Base-by-base conservation (phyloP, 208 protist species). In the Trypanosoma melophagium region DNA sequence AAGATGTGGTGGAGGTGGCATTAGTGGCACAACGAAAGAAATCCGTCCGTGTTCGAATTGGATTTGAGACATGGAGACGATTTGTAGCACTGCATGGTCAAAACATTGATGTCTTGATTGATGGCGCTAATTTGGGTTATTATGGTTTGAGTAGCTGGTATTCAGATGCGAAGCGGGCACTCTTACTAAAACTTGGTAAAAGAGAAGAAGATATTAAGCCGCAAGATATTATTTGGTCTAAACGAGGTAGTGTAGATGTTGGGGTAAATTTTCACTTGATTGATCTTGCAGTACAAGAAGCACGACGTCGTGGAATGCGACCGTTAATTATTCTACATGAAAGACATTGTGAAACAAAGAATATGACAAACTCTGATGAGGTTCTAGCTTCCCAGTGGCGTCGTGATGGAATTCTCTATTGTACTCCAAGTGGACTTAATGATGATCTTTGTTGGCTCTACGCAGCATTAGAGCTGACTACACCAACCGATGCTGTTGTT, bases 401-500 rank as follows among this genome's bases (percentile, higher is more conserved):
- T n/a, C 60, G 67, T 38, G 66, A 76, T 31, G 67, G 69, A 0
- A 69, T 74, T 8, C 51, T 93, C 16, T 64, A 91, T 28, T 74
- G 79, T 2, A 93, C 82, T 52, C 89, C 89, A 8, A 64, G 60
- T 13, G 89, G 91, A 49, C 71, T 92, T 28, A 92, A 92, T 74
- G 87, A 93, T 53, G 87, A 93, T 66, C 84, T 86, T 71, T 91
- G 84, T 63, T 93, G 87, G 87, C 66, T 93, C 12, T 86, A 89
- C 71, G 87, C 80, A 1, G 79, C 83, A 22, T 61, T 79, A 24
- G 47, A 76, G 47, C 66, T 84, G 24, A 81, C 81, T 0, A 69
- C 69, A 49, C 74, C 81, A n/a, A 78, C 72, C 19, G 81, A 84
- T 19, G 10, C 19, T 40, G 24, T 42, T 64, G 41, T 28, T 45